Evolutionary conservation across 1,139 yeast genomes (phyloP).

Genomic region (Barnettozyma hawaiiensis): DNA sequence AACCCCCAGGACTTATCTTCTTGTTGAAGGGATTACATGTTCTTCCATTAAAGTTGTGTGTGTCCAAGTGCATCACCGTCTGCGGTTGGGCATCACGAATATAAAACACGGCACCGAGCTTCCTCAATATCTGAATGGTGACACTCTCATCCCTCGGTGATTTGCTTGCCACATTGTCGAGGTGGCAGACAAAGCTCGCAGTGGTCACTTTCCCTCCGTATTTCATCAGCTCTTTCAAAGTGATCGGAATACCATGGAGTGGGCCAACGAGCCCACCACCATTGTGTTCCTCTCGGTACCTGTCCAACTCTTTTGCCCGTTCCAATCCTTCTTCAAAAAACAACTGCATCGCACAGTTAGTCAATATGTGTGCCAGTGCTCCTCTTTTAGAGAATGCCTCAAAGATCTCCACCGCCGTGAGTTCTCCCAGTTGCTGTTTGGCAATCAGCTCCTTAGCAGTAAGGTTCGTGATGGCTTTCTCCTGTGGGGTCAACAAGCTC

Average conservation of each 20-base stretch:
- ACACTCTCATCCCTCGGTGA: conserved; percentile 46
- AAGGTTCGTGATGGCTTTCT: conserved; percentile 33
- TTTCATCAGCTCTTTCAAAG: conserved; percentile 68
- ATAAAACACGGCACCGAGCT: conserved; percentile 62
- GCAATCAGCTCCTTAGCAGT: conserved; percentile 25
- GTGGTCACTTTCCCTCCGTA: conserved; percentile 54
- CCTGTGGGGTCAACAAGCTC: conserved; percentile 31
- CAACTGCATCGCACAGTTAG: conserved; percentile 56
- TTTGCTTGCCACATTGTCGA: conserved; percentile 41
- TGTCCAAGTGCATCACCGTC: conserved; percentile 50
- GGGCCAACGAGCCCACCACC: conserved; percentile 68
- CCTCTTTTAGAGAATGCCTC: conserved; percentile 50
- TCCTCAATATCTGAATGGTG: conserved; percentile 48
- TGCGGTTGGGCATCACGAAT: conserved; percentile 55
- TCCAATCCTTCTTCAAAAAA: conserved; percentile 52
- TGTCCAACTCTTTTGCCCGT: conserved; percentile 52
- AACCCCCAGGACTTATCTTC: conserved; percentile 58
- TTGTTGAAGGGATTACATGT: conserved; percentile 51
- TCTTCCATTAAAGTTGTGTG: conserved; percentile 46
- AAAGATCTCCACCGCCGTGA: conserved; percentile 42
- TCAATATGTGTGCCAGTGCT: conserved; percentile 42
- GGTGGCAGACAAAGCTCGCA: conserved; percentile 56
- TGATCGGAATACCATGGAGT: conserved; percentile 70
- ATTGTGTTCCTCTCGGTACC: conserved; percentile 39
- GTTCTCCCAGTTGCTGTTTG: conserved; percentile 26